Conservation (phyloP, 768 basidiomycete species). For the Rhizopogon vesiculosus region DNA sequence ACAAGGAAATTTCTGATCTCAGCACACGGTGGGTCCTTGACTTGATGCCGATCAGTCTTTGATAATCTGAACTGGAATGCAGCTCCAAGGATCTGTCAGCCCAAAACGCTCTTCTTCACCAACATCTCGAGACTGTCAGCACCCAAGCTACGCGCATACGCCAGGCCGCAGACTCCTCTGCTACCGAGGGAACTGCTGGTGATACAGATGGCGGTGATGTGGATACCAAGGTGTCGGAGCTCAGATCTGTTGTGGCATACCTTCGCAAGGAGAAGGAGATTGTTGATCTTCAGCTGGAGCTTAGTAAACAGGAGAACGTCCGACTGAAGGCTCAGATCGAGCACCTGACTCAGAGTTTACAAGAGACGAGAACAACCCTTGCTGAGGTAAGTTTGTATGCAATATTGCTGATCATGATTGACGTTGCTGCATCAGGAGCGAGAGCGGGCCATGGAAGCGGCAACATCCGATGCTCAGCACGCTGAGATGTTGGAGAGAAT, state of each 20-base stretch:
- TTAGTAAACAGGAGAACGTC: slow-evolving; percentile 71
- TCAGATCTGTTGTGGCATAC: slow-evolving; percentile 76
- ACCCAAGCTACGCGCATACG: slow-evolving; percentile 79
- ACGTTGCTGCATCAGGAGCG: slow-evolving; percentile 53
- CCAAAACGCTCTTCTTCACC: slow-evolving; percentile 75
- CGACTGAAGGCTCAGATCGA: slow-evolving; percentile 75
- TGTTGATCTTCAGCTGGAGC: slow-evolving; percentile 80
- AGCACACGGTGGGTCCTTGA: slow-evolving; percentile 50
- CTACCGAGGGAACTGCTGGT: slow-evolving; percentile 26
- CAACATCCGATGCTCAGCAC: slow-evolving; percentile 74
- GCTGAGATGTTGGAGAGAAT: slow-evolving; percentile 82
- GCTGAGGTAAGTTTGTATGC: slow-evolving; percentile 49
- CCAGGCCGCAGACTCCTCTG: slow-evolving; percentile 55
- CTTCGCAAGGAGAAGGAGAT: slow-evolving; percentile 91
- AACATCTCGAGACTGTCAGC: slow-evolving; percentile 81
- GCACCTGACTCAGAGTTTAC: slow-evolving; percentile 60
- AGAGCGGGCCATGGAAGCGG: slow-evolving; percentile 66
- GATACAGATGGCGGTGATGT: slow-evolving; percentile 48
- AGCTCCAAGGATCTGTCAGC: slow-evolving; percentile 71
- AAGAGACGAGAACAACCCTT: slow-evolving; percentile 65
- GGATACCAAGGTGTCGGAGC: slow-evolving; percentile 64
- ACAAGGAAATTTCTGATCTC: slow-evolving; percentile 74
- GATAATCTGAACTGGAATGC: neutral
- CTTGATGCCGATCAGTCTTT: neutral
- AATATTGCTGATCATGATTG: neutral